Conservation (phyloP, 768 basidiomycete genomes). For the Lentinula boryana region DNA sequence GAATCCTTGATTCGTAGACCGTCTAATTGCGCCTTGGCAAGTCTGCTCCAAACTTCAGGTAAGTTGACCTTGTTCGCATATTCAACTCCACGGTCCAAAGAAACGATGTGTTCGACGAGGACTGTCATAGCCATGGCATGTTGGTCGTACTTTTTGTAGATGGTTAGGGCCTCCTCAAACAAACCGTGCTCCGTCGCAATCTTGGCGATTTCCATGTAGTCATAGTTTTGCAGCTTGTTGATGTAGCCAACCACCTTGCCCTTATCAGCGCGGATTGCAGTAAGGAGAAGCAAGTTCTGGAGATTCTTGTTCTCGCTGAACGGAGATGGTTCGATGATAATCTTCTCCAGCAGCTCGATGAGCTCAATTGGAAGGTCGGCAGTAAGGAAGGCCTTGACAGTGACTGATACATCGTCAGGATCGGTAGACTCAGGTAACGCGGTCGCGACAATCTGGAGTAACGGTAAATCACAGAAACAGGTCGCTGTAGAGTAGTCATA, state of each 20-base stretch:
- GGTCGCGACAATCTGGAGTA: slow-evolving; percentile 76
- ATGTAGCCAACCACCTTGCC: slow-evolving; percentile 98
- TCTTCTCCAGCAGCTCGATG: slow-evolving; percentile 97
- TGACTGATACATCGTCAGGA: slow-evolving; percentile 96
- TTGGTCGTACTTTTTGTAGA: slow-evolving; percentile 97
- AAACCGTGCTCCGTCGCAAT: slow-evolving; percentile 96
- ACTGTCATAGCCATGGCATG: slow-evolving; percentile 96
- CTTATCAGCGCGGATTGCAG: slow-evolving; percentile 95
- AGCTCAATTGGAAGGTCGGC: slow-evolving; percentile 96
- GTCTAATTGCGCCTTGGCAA: slow-evolving; percentile 98
- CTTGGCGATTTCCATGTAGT: slow-evolving; percentile 89
- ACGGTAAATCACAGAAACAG: not conserved
- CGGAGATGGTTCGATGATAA: slow-evolving; percentile 93
- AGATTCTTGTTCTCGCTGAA: slow-evolving; percentile 98
- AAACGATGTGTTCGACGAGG: slow-evolving; percentile 96
- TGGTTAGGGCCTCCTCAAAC: slow-evolving; percentile 93
- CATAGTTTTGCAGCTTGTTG: slow-evolving; percentile 95
- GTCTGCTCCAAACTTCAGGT: slow-evolving; percentile 94
- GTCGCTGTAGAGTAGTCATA: slow-evolving; percentile 16
- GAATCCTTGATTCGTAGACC: slow-evolving; percentile 97
- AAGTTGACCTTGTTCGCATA: slow-evolving; percentile 95
- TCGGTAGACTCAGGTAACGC: slow-evolving; percentile 96
- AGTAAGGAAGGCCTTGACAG: slow-evolving; percentile 97
- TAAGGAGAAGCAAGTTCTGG: slow-evolving; percentile 91
- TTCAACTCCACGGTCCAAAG: slow-evolving; percentile 92